phyloP scores from a whole-genome alignment of 768 basidiomycete genomes.

The Tricholoma flavovirens region DNA sequence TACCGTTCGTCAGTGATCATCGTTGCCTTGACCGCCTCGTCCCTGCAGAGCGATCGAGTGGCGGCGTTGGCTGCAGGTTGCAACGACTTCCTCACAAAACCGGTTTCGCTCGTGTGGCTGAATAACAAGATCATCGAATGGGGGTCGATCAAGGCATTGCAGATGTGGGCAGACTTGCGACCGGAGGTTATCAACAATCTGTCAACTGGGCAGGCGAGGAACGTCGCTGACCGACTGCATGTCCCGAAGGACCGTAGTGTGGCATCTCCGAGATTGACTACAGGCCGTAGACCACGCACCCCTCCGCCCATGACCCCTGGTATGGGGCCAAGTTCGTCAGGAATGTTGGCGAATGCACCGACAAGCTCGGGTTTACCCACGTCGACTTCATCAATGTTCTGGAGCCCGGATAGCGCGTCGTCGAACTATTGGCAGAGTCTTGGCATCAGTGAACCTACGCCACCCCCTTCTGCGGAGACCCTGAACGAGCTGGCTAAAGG shows the following conservation, averaged over 20 bases:
- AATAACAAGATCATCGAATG: slow-evolving; percentile 99
- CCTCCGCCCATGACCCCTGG: slow-evolving; percentile 2
- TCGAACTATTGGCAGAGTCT: slow-evolving; percentile 4
- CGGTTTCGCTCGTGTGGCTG: slow-evolving; percentile 91
- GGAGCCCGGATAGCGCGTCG: background rate
- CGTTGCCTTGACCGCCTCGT: slow-evolving; percentile 96
- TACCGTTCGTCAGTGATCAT: slow-evolving; percentile 96
- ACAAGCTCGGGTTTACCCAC: background rate
- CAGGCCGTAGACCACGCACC: slow-evolving; percentile 1
- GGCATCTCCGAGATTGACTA: slow-evolving; percentile 18
- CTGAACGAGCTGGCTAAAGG: slow-evolving; percentile 14
- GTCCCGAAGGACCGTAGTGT: slow-evolving; percentile 33
- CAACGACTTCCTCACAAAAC: slow-evolving; percentile 98
- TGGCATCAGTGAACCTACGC: slow-evolving; percentile 2
- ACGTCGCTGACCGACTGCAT: slow-evolving; percentile 43
- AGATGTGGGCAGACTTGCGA: slow-evolving; percentile 85
- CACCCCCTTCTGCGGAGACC: slow-evolving; percentile 4
- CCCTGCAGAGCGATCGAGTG: slow-evolving; percentile 91
- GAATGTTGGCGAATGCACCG: background rate
- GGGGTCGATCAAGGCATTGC: slow-evolving; percentile 94
- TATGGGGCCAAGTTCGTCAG: background rate
- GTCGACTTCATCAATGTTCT: background rate
- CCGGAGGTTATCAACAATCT: slow-evolving; percentile 45
- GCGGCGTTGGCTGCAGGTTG: slow-evolving; percentile 97
- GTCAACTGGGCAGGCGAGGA: slow-evolving; percentile 35